Evolutionary conservation across 805 yeast species (phyloP).

Genomic region (Ogataea wickerhamii): DNA sequence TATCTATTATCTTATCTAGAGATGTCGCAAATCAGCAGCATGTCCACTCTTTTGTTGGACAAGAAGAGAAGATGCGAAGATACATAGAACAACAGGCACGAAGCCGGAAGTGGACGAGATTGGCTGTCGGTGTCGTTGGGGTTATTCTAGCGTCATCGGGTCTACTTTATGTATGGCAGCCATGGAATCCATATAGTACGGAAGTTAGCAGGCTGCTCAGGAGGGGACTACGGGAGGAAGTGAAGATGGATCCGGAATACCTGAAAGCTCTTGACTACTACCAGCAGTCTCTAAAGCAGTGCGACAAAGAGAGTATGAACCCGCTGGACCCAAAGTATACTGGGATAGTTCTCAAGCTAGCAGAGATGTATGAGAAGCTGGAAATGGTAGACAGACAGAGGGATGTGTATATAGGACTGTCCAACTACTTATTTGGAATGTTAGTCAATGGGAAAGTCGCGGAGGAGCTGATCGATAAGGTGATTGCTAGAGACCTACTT

Average conservation of each 20-base stretch:
- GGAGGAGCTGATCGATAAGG: constrained; percentile 22
- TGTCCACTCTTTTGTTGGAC: too few species aligned
- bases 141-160: constrained; percentile 18
- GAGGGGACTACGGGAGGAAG: constrained; percentile 80
- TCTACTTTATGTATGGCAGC: constrained; percentile 30
- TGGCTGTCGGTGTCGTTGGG: constrained; percentile 15
- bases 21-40: too few species aligned
- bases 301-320: constrained; percentile 53
- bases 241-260: constrained; percentile 62
- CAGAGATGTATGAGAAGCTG: constrained; percentile 79
- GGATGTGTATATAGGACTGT: constrained; percentile 40
- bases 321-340: constrained; percentile 76
- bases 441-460: constrained; percentile 24
- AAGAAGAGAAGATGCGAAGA: constrained; percentile 8
- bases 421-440: constrained; percentile 27
- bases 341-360: constrained; percentile 82
- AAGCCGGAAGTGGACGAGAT: constrained; percentile 13
- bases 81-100: constrained; percentile 10
- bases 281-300: constrained; percentile 66
- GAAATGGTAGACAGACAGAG: constrained; percentile 61
- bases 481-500: constrained; percentile 28
- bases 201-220: constrained; percentile 67
- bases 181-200: constrained; percentile 33
- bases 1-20: too few species aligned
- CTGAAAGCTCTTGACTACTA: constrained; percentile 67